A percentile compares a stretch with the other conserved stretches of the same genome.
These are phyloP conservation scores for Cucurbita pepo DNA, from an alignment of 306 rosid species.

Conservation along the genomic window DNA sequence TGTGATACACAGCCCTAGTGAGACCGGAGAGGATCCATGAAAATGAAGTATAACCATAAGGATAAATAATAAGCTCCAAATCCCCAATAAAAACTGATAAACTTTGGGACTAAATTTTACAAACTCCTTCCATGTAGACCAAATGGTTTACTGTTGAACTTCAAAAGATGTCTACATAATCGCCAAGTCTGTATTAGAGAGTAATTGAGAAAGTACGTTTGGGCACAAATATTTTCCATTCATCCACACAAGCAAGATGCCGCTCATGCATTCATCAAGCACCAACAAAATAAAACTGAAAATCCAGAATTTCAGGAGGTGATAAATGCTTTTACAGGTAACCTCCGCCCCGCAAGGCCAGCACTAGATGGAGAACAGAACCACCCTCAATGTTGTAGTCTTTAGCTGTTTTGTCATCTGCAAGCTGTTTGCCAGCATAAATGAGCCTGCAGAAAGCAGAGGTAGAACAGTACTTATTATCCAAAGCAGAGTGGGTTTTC, in stretches of 20 bases:
- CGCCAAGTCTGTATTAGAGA: neutral
- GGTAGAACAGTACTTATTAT: neutral
- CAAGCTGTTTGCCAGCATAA: conserved; percentile 96
- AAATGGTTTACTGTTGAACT: conserved; percentile 3
- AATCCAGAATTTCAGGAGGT: conserved; percentile 2
- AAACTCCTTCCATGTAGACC: neutral
- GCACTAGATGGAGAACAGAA: conserved; percentile 89
- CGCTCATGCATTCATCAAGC: conserved; percentile 2
- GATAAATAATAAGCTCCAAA: neutral
- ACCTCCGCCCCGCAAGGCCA: conserved; percentile 93
- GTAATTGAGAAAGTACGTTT: neutral
- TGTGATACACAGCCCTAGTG: neutral
- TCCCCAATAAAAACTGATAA: conserved; percentile 2
- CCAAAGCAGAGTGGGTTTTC: neutral
- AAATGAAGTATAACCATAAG: neutral
- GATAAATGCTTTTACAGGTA: conserved; percentile 7
- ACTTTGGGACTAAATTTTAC: neutral
- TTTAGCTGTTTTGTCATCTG: conserved; percentile 92
- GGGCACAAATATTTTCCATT: neutral
- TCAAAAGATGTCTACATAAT: neutral
- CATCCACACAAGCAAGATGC: conserved; percentile 1
- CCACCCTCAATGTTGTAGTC: conserved; percentile 99
- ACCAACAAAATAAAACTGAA: neutral
- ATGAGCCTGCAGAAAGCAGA: conserved; percentile 51
- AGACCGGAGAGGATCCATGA: neutral